Base-by-base conservation (phyloP, 306 rosid species). In the Ochetophila trinervis region DNA sequence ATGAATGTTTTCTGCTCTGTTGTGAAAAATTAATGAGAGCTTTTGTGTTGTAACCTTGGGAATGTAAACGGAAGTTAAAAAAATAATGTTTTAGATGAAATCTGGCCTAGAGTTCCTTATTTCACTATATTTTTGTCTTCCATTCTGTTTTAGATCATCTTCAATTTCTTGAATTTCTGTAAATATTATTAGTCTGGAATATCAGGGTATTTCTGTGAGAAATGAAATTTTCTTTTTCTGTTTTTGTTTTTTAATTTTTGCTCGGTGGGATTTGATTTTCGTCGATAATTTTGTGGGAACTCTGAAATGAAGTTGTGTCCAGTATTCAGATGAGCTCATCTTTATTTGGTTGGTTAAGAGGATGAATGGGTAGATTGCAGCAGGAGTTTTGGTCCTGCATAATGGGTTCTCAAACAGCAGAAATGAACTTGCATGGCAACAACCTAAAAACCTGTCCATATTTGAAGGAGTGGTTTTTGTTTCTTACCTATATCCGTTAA, bases 41-140 rank as follows among this genome's bases (percentile, higher is more conserved):
- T 21, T 5, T 49, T 40, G 24, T 58, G 32, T 54, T 62, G 67
- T 48, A 64, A 69, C 79, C 73, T 76, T 57, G 53, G 76, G 84
- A 78, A 14, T 15, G 79, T 80, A 72, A 85, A 80, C 69, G 20
- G 54, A 56, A 57, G 27, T 62, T 15, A 35, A 58, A 57, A 69
- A 53, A 27, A 58, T 56, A 63, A 73, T 49, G 24, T 2, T 17
- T 70, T 70, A 78, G 80, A 76, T 37, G 17, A 70, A 63, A 58
- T 34, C 32, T 70, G 67, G 60, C 76, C 74, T 6, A 60, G 72
- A 22, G 50, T 59, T 65, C 9, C 8, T 40, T 24, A 45, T 11
- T 23, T 24, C 59, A 16, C 12, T 18, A 9, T 5, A 13, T 5
- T 17, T 50, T 42, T 0, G 9, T 61, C 36, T 60, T 20, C 11